Base-by-base conservation (phyloP, 2,329 filamentous ascomycete genomes). In the Phoma herbarum region DNA sequence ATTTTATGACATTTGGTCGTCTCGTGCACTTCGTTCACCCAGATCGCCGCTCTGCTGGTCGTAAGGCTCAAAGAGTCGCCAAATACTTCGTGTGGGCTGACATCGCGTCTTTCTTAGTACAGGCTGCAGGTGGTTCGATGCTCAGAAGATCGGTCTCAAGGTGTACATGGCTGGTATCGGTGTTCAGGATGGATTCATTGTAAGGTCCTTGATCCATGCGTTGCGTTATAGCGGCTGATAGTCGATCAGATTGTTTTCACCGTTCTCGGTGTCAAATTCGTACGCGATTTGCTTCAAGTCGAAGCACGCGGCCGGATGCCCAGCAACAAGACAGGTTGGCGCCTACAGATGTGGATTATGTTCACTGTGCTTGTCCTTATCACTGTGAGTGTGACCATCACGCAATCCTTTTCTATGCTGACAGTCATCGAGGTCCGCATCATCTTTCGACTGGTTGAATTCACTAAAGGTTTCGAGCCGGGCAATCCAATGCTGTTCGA, bases 91-190 rank as follows among this genome's bases (percentile, higher is more conserved):
- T 22, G 4, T 39, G 35, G 18, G 35, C 35, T 22, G 35, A 18
- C 5, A 20, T 18, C 8, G 35, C 11, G 35, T 39, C 35, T 39
- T 22, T 39, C 18, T 7, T 39, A 8, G 35, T 20, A 12, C 35
- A 39, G n/a, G 35, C 18, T 39, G n/a, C 35, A 5, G 35, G 35
- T 4, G 35, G 35, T 5, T 20, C 18, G 4, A 39, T 39, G n/a
- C 35, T 22, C 18, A 39, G 18, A 39, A 39, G 9, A 18, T 39
- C 18, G 35, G n/a, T 22, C 18, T 39, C 16, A 39, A 39, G 9
- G 18, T 39, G 35, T 39, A 84, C 63, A 80, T 84, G 72, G 64
- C 26, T 26, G 70, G 60, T 43, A 66, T 67, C 12, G 65, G 67
- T 9, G 62, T 71, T 31, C 70, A 73, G 45, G 57, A 70, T 49